Base-by-base conservation (phyloP, 2,329 filamentous ascomycete species). In the Cordyceps cateniannulata region DNA sequence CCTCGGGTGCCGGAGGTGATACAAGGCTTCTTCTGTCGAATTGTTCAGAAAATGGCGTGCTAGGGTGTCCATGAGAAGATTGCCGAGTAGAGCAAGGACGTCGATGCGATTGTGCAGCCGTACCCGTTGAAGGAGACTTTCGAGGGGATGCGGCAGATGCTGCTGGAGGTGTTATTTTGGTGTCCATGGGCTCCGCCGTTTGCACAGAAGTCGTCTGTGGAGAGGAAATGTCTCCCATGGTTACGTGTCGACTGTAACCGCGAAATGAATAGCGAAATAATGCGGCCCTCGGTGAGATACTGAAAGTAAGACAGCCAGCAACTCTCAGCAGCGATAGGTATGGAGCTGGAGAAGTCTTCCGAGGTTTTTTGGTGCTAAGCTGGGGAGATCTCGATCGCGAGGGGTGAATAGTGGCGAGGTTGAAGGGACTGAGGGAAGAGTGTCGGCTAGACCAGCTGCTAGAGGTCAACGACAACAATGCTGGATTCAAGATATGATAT, bases 11-110 rank as follows among this genome's bases (percentile, higher is more conserved):
- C 27, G 59, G 53, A 49, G 58, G 62, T 20, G 63, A 57, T 38
- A 66, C 66, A n/a, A 16, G 14, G 47, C 38, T 25, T 29, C 64
- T 60, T 70, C 75, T 74, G 58, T 76, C 75, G 64, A 76, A 69
- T 53, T 77, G 75, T 32, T 69, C 68, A 9, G 71, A 67, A 66
- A 74, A 77, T 3, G 70, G 66, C 68, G 73, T 72, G 61, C 72
- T 71, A 1, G 70, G 65, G 12, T 47, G 25, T 14, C 25, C 48
- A 22, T 45, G 7, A 6, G 27, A 47, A 60, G 57, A 47, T 12
- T 53, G n/a, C 47, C 27, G 48, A 32, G 16, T 14, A 6, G 24
- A n/a, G 20, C 29, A n/a, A 9, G 54, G 45, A 20, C 16, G 32
- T 35, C 35, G 53, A 25, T 22, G 38, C 29, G 58, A 35, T 38